These are phyloP conservation scores for Fusarium falciforme DNA, from an alignment of 2,329 filamentous ascomycete species.

Conservation along the genomic window DNA sequence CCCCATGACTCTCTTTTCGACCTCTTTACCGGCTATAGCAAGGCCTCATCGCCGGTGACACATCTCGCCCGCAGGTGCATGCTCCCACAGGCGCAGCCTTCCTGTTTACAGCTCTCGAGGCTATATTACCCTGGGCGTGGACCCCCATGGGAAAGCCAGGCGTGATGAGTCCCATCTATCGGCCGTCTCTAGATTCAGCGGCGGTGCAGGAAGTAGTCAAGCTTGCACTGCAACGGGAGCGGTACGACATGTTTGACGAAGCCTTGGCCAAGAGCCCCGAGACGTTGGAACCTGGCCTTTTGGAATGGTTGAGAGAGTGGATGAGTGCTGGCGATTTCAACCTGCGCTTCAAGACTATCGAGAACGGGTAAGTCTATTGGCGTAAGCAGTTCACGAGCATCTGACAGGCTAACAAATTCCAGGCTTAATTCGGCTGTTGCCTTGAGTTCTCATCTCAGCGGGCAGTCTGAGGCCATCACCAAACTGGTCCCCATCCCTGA, in stretches of 20 bases:
- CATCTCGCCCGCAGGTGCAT: constrained; percentile 15
- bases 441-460: constrained; percentile 6
- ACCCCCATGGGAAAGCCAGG: too few relatives aligned
- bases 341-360: constrained; percentile 4
- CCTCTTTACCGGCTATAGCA: neutral
- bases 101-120: too few relatives aligned
- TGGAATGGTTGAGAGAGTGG: constrained; percentile 21
- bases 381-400: accelerated
- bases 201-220: constrained; percentile 17
- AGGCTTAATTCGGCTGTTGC: constrained; percentile 16
- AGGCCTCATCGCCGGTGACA: neutral
- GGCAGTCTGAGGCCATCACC: constrained; percentile 4
- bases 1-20: constrained; percentile 23
- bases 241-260: constrained; percentile 13
- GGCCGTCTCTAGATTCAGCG: neutral
- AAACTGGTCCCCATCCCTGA: constrained; percentile 9
- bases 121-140: too few relatives aligned
- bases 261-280: neutral
- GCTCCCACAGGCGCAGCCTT: neutral
- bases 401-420: neutral
- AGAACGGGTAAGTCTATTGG: constrained; percentile 3
- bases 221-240: constrained; percentile 2
- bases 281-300: constrained; percentile 12
- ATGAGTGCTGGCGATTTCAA: neutral
- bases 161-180: neutral